A percentile compares a stretch with the other conserved stretches of the same genome.
phyloP scores from a whole-genome alignment of 2,329 filamentous ascomycete species.

The Claviceps sp. region DNA sequence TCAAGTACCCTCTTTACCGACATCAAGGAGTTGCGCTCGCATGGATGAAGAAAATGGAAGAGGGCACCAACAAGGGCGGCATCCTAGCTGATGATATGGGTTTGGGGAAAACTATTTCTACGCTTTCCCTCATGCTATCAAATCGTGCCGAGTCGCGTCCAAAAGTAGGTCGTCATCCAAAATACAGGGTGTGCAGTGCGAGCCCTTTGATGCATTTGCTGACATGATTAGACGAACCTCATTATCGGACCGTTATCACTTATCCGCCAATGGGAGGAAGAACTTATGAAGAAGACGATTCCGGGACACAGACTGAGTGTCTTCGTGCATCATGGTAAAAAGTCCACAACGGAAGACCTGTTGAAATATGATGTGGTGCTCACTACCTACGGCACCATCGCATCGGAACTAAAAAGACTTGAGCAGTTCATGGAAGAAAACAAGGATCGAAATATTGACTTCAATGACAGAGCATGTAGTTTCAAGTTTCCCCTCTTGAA shows the following conservation, averaged over 20 bases:
- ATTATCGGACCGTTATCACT: slow-evolving; percentile 72
- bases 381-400: slow-evolving; percentile 73
- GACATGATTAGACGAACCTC: slow-evolving; percentile 54
- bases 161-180: slow-evolving; percentile 16
- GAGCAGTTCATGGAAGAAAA: slow-evolving; percentile 38
- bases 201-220: slow-evolving; percentile 26
- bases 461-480: slow-evolving; percentile 21
- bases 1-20: slow-evolving; percentile 58
- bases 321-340: slow-evolving; percentile 58
- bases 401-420: slow-evolving; percentile 46
- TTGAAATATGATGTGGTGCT: slow-evolving; percentile 63
- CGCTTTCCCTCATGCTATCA: slow-evolving; percentile 61
- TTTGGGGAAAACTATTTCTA: slow-evolving; percentile 78
- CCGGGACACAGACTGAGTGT: slow-evolving; percentile 44
- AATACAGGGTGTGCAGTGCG: slow-evolving; percentile 10
- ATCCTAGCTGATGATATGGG: slow-evolving; percentile 93
- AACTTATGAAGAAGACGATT: slow-evolving; percentile 60
- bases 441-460: slow-evolving; percentile 23
- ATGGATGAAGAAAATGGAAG: slow-evolving; percentile 76
- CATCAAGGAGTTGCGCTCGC: slow-evolving; percentile 74
- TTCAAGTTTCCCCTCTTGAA: slow-evolving; percentile 46
- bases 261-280: slow-evolving; percentile 72
- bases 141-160: slow-evolving; percentile 39
- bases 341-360: slow-evolving; percentile 46
- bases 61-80: slow-evolving; percentile 66